Base-by-base conservation (phyloP, 2,329 filamentous ascomycete species). In the Clarireedia homoeocarpa region DNA sequence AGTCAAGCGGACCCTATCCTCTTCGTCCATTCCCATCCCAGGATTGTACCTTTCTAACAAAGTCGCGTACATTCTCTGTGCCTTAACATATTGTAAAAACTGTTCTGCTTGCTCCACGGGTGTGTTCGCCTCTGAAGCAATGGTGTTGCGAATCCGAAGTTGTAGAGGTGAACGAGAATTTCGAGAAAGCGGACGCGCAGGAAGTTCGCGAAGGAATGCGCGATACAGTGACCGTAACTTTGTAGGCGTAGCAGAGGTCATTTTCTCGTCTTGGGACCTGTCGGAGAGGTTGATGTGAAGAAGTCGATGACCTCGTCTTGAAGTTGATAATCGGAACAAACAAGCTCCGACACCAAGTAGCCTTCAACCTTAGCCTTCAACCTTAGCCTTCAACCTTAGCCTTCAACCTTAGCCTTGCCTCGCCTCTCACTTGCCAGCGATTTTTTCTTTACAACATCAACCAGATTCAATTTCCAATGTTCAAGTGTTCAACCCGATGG, bases 11-110 rank as follows among this genome's bases (percentile, higher is more conserved):
- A 96, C 84, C 59, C 89, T 79, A 75, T 97, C 91, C 72, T 95
- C 84, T 69, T 84, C 86, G 62, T 87, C 83, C 86, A 96, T 89
- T 63, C 83, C 82, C 83, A 95, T 89, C 17, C 91, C 91, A 0
- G 91, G 91, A 71, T 97, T 97, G 73, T 99, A 97, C 65, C 91
- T 80, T 73, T 96, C 91, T 39, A 97, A 71, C 45, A 97, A 74
- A 15, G 83, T 85, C 26, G 83, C 80, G 71, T 97, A 96, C 69
- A 82, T 82, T 52, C 91, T 79, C 75, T 99, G 94, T n/a, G 91
- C 86, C 64, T 83, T 82, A 20, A 94, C 78, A 70, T 96, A 97
- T 56, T 83, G 80, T 26, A 91, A 73, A 63, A 90, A 83, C 71
- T 97, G 90, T 61, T 89, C 83, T n/a, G 83, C 86, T 63, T 89